These are phyloP conservation scores for Mortierella sp. DNA, from an alignment of 371 early-diverging fungal species.

Conservation along the genomic window DNA sequence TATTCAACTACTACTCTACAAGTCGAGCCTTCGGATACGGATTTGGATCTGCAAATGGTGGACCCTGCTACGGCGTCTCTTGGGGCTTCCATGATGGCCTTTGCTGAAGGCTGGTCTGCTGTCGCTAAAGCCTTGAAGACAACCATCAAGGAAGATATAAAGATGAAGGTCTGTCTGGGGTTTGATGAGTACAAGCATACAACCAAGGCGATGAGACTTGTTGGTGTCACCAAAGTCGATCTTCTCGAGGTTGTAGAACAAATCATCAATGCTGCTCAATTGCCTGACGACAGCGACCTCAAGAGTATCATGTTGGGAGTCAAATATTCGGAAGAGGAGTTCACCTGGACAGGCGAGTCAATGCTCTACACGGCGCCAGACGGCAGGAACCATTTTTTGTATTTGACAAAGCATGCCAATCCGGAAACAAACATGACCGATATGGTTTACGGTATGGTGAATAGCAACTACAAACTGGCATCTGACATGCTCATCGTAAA, in stretches of 20 bases:
- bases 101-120: constrained; percentile 25
- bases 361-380: constrained; percentile 18
- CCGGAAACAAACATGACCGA: background rate
- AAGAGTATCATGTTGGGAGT: constrained; percentile 24
- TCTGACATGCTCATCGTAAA: constrained; percentile 35
- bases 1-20: background rate
- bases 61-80: constrained; percentile 6
- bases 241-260: constrained; percentile 11
- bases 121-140: constrained; percentile 10
- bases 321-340: constrained; percentile 27
- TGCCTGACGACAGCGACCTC: constrained; percentile 23
- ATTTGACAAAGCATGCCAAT: constrained; percentile 23
- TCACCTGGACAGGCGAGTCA: constrained; percentile 35
- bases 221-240: constrained; percentile 5
- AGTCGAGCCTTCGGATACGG: background rate
- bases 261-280: constrained; percentile 1
- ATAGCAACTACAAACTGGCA: constrained; percentile 15
- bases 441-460: constrained; percentile 16
- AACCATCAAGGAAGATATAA: background rate
- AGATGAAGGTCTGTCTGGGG: constrained; percentile 23
- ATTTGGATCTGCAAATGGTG: background rate
- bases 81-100: constrained; percentile 4
- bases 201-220: background rate
- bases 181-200: constrained; percentile 23
- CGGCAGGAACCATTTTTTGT: constrained; percentile 17